Conservation (phyloP, 257 asterid species). For the Plantago elongata region DNA sequence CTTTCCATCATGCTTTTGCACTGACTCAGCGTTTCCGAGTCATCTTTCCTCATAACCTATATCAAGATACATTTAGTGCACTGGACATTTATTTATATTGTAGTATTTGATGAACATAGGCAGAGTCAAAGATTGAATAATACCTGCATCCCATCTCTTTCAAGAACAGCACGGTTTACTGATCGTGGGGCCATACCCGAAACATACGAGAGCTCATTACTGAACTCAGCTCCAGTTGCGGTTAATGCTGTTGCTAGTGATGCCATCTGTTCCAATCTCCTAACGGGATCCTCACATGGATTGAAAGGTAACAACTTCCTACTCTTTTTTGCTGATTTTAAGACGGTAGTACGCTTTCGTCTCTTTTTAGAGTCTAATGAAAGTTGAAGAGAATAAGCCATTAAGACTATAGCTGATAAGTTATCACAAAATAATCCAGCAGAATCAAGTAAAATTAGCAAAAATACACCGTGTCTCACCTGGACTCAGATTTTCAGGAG, state of each 20-base stretch:
- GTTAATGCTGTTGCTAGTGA: conserved; percentile 82
- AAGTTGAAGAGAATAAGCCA: conserved; percentile 2
- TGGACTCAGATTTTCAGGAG: conserved; percentile 32
- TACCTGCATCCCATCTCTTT: conserved; percentile 93
- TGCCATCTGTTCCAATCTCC: conserved; percentile 84
- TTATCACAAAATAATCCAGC: not conserved
- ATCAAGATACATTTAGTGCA: not conserved
- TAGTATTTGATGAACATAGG: not conserved
- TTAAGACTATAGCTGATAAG: not conserved
- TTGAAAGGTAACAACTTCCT: conserved; percentile 63
- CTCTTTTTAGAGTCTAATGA: conserved; percentile 49
- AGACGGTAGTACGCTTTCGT: conserved; percentile 39
- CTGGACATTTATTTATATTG: not conserved
- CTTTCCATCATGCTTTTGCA: conserved; percentile 82
- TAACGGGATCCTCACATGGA: conserved; percentile 59
- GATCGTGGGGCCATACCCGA: conserved; percentile 79
- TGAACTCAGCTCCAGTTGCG: conserved; percentile 60
- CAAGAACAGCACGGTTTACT: conserved; percentile 57
- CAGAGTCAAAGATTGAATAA: not conserved
- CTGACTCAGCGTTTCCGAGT: conserved; percentile 50
- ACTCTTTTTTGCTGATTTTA: conserved; percentile 55
- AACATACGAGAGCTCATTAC: conserved; percentile 66
- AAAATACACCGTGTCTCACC: conserved; percentile 35
- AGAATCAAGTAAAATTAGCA: not conserved
- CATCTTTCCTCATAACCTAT: conserved; percentile 66